Evolutionary conservation across 371 early-diverging fungal species (phyloP).

Genomic region (Mortierella sp.): DNA sequence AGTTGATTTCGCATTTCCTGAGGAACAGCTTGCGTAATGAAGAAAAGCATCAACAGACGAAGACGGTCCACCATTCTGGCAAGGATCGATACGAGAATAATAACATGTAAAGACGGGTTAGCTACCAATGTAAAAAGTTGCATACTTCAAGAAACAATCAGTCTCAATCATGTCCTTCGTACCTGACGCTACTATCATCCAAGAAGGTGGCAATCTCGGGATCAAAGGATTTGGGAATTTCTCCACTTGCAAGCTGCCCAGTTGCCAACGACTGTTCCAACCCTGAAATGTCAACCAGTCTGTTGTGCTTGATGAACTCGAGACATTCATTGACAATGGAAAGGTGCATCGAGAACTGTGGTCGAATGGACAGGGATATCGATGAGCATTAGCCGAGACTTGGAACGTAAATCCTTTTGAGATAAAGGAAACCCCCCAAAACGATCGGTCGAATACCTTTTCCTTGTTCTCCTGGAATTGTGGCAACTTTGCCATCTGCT

Average conservation of each 20-base stretch:
- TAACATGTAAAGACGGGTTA: neutral
- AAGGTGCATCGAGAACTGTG: slow-evolving; percentile 73
- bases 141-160: no score
- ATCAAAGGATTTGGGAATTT: slow-evolving; percentile 48
- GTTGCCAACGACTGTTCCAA: slow-evolving; percentile 69
- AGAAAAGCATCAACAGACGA: slow-evolving; percentile 87
- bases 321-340: slow-evolving; percentile 91
- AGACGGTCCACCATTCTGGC: slow-evolving; percentile 77
- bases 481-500: slow-evolving; percentile 88
- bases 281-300: slow-evolving; percentile 76
- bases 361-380: neutral
- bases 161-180: no score
- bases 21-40: slow-evolving; percentile 77
- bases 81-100: neutral
- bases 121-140: no score
- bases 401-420: neutral
- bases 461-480: slow-evolving; percentile 93
- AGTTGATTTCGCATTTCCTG: slow-evolving; percentile 55
- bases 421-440: neutral
- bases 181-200: slow-evolving; percentile 47
- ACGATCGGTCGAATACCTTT: slow-evolving; percentile 18
- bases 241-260: slow-evolving; percentile 43
- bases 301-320: slow-evolving; percentile 76
- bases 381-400: neutral
- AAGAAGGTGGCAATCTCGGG: slow-evolving; percentile 40